phyloP scores from a whole-genome alignment of 75 land plant species.

The Isoetes taiwanensis region DNA sequence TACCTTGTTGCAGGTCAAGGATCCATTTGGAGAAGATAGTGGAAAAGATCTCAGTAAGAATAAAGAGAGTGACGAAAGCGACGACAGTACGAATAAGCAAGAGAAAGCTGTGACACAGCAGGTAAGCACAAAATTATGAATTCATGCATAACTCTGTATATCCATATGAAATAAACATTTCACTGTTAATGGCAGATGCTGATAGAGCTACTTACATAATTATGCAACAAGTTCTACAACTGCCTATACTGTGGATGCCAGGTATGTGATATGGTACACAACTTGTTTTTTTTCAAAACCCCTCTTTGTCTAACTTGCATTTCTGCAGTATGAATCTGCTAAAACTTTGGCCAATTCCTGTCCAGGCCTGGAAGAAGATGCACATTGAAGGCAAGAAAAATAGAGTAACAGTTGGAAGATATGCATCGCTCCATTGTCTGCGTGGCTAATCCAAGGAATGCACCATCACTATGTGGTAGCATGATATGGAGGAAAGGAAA shows the following conservation, averaged over 20 bases:
- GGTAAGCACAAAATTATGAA: slow-evolving; percentile 64
- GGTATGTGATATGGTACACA: no score
- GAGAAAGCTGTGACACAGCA: slow-evolving; percentile 45
- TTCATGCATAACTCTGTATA: slow-evolving; percentile 15
- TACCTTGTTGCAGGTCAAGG: slow-evolving; percentile 63
- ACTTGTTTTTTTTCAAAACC: background rate
- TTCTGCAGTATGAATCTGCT: slow-evolving; percentile 53
- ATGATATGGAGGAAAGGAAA: no score
- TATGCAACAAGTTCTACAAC: slow-evolving; percentile 39
- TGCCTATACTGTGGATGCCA: slow-evolving; percentile 76
- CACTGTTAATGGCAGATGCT: slow-evolving; percentile 17
- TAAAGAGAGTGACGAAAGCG: slow-evolving; percentile 25
- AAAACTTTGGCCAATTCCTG: slow-evolving; percentile 38
- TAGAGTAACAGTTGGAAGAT: no score
- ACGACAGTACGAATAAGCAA: slow-evolving; percentile 22
- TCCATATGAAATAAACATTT: no score
- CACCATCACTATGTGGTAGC: no score
- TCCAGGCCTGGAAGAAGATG: slow-evolving; percentile 68
- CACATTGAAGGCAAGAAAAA: no score
- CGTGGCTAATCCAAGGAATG: no score
- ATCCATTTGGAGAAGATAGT: slow-evolving; percentile 8
- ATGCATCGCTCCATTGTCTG: no score
- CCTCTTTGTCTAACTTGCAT: background rate
- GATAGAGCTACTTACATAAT: slow-evolving; percentile 37
- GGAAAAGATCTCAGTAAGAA: no score